Base-by-base conservation (phyloP, 306 rosid species). In the Ziziphus jujuba region DNA sequence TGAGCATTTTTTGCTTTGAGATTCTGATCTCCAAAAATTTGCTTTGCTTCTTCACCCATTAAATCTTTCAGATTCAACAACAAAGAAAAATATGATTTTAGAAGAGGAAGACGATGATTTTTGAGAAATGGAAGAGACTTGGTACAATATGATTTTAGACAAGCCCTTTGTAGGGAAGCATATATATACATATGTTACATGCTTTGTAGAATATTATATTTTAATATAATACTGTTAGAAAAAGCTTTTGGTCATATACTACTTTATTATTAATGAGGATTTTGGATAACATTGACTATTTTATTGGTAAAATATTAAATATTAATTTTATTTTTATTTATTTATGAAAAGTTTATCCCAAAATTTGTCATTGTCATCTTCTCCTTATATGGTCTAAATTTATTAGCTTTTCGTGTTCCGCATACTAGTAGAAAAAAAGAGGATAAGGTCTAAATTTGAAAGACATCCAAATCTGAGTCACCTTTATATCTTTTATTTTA, bases 391-490 rank as follows among this genome's bases (percentile, higher is more conserved):
- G 93, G 78, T 6, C 85, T 52, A 22, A 72, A 78, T 79, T 83
- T 50, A 19, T 77, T 77, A 36, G 6, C 15, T 49, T 14, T 19
- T 20, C 54, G 0, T 73, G 75, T 70, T 74, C 77, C 71, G 74
- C 70, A 63, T 75, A 56, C 72, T 74, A 56, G 76, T 44, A 66
- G 74, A n/a, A n/a, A n/a, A 84, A 79, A 71, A 72, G 78, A 73
- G 75, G 96, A 93, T 93, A 93, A 93, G 97, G 34, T 65, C 91
- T 67, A 78, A 78, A 40, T 54, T 70, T 84, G 72, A 81, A 72
- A 74, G 82, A 71, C 85, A 85, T 87, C 91, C 85, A 80, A 54
- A 75, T 79, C 72, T 60, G 80, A 82, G 82, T 87, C 87, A 81
- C 73, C 77, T 23, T 82, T 72, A 56, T 52, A 31, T 34, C 35